Conservation (phyloP, 495 filamentous ascomycete genomes). For the Penicillium chermesinum region DNA sequence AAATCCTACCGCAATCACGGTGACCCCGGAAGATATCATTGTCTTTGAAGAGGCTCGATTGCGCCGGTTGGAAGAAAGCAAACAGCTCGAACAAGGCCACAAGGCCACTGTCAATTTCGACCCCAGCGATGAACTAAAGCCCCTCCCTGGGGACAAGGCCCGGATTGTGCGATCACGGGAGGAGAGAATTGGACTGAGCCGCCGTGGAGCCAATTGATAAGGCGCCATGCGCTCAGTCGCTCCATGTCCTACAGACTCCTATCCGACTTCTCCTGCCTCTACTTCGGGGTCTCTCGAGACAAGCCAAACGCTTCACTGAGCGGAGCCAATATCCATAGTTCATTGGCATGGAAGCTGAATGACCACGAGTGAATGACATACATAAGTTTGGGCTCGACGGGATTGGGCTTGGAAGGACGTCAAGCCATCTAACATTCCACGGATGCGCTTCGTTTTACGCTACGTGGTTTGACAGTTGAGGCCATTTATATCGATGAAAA, state of each 20-base stretch:
- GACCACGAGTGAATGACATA: neutral
- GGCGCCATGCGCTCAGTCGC: neutral
- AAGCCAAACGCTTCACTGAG: too few species aligned
- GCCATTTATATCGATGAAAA: neutral
- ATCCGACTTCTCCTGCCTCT: too few species aligned
- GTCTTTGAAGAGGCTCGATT: conserved; percentile 62
- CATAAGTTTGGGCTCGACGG: neutral
- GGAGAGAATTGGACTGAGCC: conserved; percentile 42
- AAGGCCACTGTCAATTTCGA: conserved; percentile 33
- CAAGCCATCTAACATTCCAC: neutral
- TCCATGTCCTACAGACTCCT: too few species aligned
- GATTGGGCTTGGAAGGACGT: neutral
- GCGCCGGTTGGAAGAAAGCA: conserved; percentile 29
- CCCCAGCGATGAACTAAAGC: conserved; percentile 56
- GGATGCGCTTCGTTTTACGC: neutral
- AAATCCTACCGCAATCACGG: conserved; percentile 67
- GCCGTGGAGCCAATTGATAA: conserved; percentile 21
- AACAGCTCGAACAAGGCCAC: conserved; percentile 15
- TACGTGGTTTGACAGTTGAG: neutral
- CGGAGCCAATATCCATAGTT: too few species aligned
- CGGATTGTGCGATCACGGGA: conserved; percentile 47
- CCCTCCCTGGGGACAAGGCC: conserved; percentile 49
- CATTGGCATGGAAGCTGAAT: neutral
- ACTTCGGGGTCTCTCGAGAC: too few species aligned
- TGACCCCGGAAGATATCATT: conserved; percentile 73